phyloP scores from a whole-genome alignment of 2,329 filamentous ascomycete species.

The Pseudonectria foliicola region DNA sequence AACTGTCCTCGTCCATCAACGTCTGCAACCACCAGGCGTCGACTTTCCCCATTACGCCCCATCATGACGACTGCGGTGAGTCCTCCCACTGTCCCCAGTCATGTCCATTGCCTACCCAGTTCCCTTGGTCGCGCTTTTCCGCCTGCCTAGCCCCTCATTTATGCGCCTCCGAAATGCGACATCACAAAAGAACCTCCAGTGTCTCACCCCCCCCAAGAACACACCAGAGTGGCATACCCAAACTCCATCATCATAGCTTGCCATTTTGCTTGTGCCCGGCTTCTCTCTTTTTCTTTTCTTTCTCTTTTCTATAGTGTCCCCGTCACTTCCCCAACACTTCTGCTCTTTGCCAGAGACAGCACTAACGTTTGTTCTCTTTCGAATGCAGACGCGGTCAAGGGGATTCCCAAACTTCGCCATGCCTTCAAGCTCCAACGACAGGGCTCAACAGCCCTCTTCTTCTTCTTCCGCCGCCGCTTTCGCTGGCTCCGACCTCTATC shows the following conservation, averaged over 20 bases:
- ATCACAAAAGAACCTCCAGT: too few relatives aligned
- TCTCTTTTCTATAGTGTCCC: slow-evolving; percentile 5
- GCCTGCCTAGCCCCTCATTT: neutral
- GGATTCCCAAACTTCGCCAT: slow-evolving; percentile 33
- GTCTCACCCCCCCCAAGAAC: neutral
- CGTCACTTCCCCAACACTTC: slow-evolving; percentile 12
- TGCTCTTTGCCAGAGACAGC: slow-evolving; percentile 7
- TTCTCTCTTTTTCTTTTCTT: slow-evolving; percentile 4
- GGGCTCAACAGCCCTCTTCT: slow-evolving; percentile 22
- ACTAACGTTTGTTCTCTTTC: slow-evolving; percentile 2
- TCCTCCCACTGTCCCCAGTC: slow-evolving; percentile 2
- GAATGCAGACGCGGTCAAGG: slow-evolving; percentile 29
- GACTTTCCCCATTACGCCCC: neutral
- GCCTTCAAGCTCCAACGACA: slow-evolving; percentile 26
- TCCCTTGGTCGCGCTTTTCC: slow-evolving; percentile 4
- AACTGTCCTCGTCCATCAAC: slow-evolving; percentile 8
- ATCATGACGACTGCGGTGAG: slow-evolving; percentile 12
- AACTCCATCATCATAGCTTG: slow-evolving; percentile 4
- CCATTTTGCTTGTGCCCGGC: neutral
- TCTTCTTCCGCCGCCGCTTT: slow-evolving; percentile 33
- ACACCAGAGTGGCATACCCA: neutral
- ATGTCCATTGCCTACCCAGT: slow-evolving; percentile 1
- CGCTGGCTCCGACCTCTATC: slow-evolving; percentile 28
- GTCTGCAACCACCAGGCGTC: slow-evolving; percentile 3
- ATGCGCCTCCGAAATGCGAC: too few relatives aligned